phyloP scores from a whole-genome alignment of 1,139 yeast genomes.

The Spencermartinsiella ligniputridi region DNA sequence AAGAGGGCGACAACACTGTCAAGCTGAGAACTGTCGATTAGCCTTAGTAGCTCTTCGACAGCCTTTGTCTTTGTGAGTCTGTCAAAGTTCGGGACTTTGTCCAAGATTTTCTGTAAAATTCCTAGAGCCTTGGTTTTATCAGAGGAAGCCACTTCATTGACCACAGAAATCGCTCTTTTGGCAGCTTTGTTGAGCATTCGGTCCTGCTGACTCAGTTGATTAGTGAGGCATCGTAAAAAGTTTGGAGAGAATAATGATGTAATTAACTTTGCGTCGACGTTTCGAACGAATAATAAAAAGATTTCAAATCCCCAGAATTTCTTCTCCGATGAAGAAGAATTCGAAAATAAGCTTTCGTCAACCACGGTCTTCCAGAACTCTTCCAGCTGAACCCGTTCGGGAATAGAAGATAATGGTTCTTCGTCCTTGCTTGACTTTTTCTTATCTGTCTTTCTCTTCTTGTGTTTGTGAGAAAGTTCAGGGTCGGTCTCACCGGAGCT shows the following conservation, averaged over 20 bases:
- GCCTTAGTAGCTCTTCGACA: conserved; percentile 45
- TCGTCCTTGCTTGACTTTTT: conserved; percentile 28
- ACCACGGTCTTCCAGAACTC: conserved; percentile 80
- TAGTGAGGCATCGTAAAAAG: conserved; percentile 67
- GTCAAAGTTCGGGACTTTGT: conserved; percentile 64
- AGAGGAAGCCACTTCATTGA: conserved; percentile 40
- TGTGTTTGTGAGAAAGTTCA: conserved; percentile 17
- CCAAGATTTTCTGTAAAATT: conserved; percentile 45
- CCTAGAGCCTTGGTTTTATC: conserved; percentile 45
- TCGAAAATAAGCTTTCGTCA: conserved; percentile 75
- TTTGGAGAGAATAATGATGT: conserved; percentile 58
- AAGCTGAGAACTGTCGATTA: conserved; percentile 29
- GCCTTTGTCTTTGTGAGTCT: conserved; percentile 71
- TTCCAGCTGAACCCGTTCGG: conserved; percentile 34
- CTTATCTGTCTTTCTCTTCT: conserved; percentile 14
- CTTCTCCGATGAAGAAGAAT: conserved; percentile 76
- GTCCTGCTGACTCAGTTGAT: conserved; percentile 66
- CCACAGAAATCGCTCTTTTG: conserved; percentile 42
- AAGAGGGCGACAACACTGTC: conserved; percentile 34
- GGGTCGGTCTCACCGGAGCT: conserved; percentile 11
- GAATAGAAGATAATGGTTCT: conserved; percentile 17
- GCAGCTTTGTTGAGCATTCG: conserved; percentile 69
- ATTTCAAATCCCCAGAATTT: conserved; percentile 85
- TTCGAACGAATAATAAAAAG: conserved; percentile 47
- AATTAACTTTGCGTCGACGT: conserved; percentile 36